Base-by-base conservation (phyloP, 2,329 filamentous ascomycete genomes). In the Paraphoma sp. region DNA sequence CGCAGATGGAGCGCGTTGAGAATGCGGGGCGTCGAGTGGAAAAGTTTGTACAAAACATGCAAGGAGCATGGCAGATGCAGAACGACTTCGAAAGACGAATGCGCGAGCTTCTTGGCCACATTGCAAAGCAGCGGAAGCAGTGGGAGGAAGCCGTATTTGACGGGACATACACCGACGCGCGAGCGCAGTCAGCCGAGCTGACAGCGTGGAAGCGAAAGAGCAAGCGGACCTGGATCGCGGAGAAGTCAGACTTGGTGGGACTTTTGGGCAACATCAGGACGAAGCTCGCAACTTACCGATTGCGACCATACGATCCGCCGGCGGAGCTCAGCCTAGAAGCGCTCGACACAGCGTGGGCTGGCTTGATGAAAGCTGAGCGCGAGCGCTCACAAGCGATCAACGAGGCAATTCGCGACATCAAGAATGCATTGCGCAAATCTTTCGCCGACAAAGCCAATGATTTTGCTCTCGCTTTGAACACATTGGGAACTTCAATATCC, bases 11-110 rank as follows among this genome's bases (percentile, higher is more conserved):
- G 80, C 91, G 94, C 75, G 95, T 99, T 8, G 95, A 99, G 78
- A 99, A 99, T 74, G 95, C 95, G 4, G 95, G 95, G 5, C 87
- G 95, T 59, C 87, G 95, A 65, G 95, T 99, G 5, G 95, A 99
- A 81, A 99, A 99, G 79, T 99, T 99, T 72, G 91, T 99, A 68
- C 92, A 92, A 74, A 98, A 95, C 76, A 98, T 99, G 95, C 93
- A 97, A 74, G 95, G 95, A 18, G 94, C 95, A 8, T 99, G 95
- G 95, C 94, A 97, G 79, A 99, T 99, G 95, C 93, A 99, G 78
- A 96, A 92, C 73, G 91, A 90, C 30, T 99, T 94, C 74, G 95
- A 99, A 82, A 86, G 90, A 71, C 87, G 95, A 58, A 96, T 98
- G 91, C 87, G 87, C 55, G 91, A 88, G 64, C 83, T 99, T 41